Evolutionary conservation across 1,139 yeast genomes (phyloP), one percentile per base, ranked within the genome.

Genomic region (Wickerhamomyces sp.): DNA sequence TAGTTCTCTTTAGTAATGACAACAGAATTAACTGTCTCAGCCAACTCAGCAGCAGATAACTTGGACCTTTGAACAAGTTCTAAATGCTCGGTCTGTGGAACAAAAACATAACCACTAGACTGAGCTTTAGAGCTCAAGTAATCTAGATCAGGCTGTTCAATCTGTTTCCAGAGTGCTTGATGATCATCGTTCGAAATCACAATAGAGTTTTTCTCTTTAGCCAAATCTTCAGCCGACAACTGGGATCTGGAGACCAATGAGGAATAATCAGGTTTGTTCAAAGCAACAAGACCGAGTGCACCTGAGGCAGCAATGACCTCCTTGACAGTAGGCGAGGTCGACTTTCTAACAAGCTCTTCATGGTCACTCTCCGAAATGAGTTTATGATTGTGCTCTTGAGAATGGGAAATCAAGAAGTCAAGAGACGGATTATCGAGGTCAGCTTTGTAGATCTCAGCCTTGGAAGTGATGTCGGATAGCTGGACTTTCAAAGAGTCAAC

Each of bases 281-380:
- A n/a, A 18, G 59, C 36, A 7, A 53, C 45, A 28, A 56, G 47
- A 2, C 58, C 58, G 22, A 50, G 51, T 4, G 46, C 45, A 11
- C 45, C 24, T 1, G 70, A 70, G 42, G 62, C 59, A 13, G 47
- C 40, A n/a, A 36, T 34, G 16, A 72, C 43, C 31, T 62, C 61
- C n/a, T n/a, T n/a, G n/a, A n/a, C n/a, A n/a, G n/a, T n/a, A n/a
- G n/a, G n/a, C n/a, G n/a, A n/a, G n/a, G n/a, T n/a, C n/a, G n/a
- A n/a, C n/a, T n/a, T n/a, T n/a, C n/a, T n/a, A n/a, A n/a, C n/a
- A n/a, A n/a, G n/a, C n/a, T n/a, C n/a, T n/a, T n/a, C 26, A 13
- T 16, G 19, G 13, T 11, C 15, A 15, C 16, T 19, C 11, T 16
- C 12, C 4, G 27, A 25, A 4, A 25, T 4, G 5, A 25, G 19